Evolutionary conservation across 2,329 filamentous ascomycete genomes (phyloP), one percentile per base, ranked within the genome.

Genomic region (Pseudogymnoascus sp.): DNA sequence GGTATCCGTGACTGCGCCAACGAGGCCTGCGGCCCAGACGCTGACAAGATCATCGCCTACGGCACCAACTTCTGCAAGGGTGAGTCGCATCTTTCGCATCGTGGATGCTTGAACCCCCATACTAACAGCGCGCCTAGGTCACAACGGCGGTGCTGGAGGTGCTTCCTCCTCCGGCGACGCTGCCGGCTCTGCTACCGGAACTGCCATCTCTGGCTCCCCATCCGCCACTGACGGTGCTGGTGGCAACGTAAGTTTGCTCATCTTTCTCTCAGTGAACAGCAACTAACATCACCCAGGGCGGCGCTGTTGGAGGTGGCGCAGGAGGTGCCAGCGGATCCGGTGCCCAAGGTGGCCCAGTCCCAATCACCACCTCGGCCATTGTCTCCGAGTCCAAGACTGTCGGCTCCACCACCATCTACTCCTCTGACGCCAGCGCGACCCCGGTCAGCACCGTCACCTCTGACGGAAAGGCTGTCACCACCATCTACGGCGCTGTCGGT

Each of bases 1-100:
- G 78, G 77, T 63, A 69, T 80, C 58, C 76, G 77, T 62, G 77
- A 80, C 67, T 80, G 77, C 70, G 71, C 75, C 61, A 73, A 68
- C 61, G 70, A 74, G 65, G 74, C 74, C 34, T 79, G 77, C 65
- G 69, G 69, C 58, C n/a, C 64, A 7, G 66, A 63, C 7, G 69
- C 64, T 6, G 57, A 61, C 11, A 58, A 64, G 66, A 74, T 68
- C 30, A 68, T 71, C 39, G 62, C 67, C 38, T 73, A 68, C 63
- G 71, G 68, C 39, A 37, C 32, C 11, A 57, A 14, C 39, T 71
- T 67, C 64, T 71, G 71, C 61, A 58, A 58, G 54, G 54, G 54
- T 37, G 54, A 34, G 30, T 20, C 2, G 16, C 2, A 7, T 4
- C 6, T n/a, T 35, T 2, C 9, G 11, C n/a, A 20, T 8, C 5